Percentiles rank a stretch among this genome's conserved stretches.
Conservation (phyloP, 108 stramenopile genomes). For the Fistulifera pelliculosa region DNA sequence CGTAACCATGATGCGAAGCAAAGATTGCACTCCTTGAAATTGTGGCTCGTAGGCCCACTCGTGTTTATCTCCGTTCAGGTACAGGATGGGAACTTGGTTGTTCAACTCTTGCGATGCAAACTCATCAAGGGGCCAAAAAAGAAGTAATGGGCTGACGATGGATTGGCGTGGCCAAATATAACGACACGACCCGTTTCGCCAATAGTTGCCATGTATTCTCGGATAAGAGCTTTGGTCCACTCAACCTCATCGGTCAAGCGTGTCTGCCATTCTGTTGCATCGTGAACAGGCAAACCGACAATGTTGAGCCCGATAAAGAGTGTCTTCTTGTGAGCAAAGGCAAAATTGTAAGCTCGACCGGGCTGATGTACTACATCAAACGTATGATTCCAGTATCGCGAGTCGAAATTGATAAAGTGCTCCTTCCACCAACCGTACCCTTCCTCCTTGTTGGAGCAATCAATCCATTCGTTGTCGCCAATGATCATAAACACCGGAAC, state of each 20-base stretch:
- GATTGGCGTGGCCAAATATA: conserved; percentile 27
- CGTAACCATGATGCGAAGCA: conserved; percentile 19
- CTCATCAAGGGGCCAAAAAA: conserved; percentile 19
- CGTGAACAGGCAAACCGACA: conserved; percentile 16
- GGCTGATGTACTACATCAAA: conserved; percentile 13
- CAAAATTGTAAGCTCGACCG: conserved; percentile 16
- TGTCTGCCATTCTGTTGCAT: conserved; percentile 16
- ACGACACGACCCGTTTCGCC: conserved; percentile 13
- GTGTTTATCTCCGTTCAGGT: conserved; percentile 28
- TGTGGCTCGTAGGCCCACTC: conserved; percentile 16
- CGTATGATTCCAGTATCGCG: conserved; percentile 15
- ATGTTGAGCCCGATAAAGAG: conserved; percentile 30
- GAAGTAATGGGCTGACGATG: conserved; percentile 6
- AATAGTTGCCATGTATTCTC: not conserved
- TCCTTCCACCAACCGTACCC: conserved; percentile 18
- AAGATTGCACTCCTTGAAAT: conserved; percentile 10
- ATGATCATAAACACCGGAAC: conserved; percentile 50
- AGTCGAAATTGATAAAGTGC: conserved; percentile 17
- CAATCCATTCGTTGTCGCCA: conserved; percentile 56
- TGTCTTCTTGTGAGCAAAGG: conserved; percentile 25
- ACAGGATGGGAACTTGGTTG: conserved; percentile 17
- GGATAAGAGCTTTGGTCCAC: conserved; percentile 19
- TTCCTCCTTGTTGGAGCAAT: conserved; percentile 25
- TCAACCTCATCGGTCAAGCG: conserved; percentile 12
- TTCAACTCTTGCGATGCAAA: conserved; percentile 13